A percentile compares a stretch with the other conserved stretches of the same genome.
phyloP scores from a whole-genome alignment of 2,329 filamentous ascomycete species.

The Fusarium sp. region DNA sequence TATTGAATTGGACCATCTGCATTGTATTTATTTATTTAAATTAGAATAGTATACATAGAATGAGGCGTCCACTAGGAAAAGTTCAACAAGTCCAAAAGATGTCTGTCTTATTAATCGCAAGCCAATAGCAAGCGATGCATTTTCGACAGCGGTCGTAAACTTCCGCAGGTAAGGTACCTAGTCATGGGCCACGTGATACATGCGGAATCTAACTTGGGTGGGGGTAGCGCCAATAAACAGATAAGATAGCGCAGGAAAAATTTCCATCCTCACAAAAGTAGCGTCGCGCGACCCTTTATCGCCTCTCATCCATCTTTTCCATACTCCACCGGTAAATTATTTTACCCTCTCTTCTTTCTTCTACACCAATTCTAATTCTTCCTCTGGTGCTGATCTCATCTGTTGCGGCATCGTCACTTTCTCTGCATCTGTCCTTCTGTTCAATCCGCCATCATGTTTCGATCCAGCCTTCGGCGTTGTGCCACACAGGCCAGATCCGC shows the following conservation, averaged over 20 bases:
- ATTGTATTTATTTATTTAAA: no score
- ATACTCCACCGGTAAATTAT: constrained; percentile 18
- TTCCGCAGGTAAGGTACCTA: not conserved
- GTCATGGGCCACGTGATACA: constrained; percentile 18
- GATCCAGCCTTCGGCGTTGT: constrained; percentile 53
- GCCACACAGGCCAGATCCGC: constrained; percentile 49
- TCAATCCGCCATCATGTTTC: constrained; percentile 45
- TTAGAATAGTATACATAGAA: no score
- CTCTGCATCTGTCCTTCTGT: not conserved
- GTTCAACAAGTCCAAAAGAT: no score
- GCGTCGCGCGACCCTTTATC: constrained; percentile 27
- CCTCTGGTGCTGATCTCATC: constrained; percentile 8
- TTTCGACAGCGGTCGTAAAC: not conserved
- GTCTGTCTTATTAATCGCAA: not conserved
- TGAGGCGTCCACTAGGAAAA: no score
- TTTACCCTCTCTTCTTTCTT: constrained; percentile 14
- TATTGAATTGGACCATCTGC: not conserved
- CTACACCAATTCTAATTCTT: constrained; percentile 8
- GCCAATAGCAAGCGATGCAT: not conserved
- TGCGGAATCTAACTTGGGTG: not conserved
- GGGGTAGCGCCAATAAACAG: constrained; percentile 14
- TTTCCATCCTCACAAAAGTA: constrained; percentile 14
- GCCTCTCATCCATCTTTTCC: constrained; percentile 23
- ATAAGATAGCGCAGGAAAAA: constrained; percentile 25
- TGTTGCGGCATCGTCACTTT: constrained; percentile 13